Percentiles rank a stretch among this genome's conserved stretches.
These are phyloP conservation scores for Anisodus acutangulus DNA, from an alignment of 257 asterid species.

Conservation along the genomic window DNA sequence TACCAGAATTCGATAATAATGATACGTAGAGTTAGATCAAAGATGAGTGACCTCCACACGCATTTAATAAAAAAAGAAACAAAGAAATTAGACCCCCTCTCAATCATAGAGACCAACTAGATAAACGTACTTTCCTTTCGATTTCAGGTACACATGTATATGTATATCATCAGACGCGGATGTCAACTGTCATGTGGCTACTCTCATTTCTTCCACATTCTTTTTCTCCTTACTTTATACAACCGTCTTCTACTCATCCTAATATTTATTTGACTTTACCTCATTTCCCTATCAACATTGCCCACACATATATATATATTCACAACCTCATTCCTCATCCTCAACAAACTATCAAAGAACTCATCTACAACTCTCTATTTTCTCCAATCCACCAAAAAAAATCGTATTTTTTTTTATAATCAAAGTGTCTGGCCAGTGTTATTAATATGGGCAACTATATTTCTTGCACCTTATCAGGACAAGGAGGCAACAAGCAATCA, in stretches of 20 bases:
- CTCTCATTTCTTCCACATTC: background rate
- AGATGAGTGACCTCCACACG: background rate
- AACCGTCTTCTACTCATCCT: slow-evolving; percentile 8
- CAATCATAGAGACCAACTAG: slow-evolving; percentile 35
- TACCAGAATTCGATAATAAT: background rate
- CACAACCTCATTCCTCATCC: background rate
- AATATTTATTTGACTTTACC: background rate
- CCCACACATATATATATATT: background rate
- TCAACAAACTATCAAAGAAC: background rate
- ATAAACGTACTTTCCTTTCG: slow-evolving; percentile 35
- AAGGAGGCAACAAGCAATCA: slow-evolving; percentile 41
- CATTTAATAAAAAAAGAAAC: background rate
- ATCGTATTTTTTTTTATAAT: background rate
- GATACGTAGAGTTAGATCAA: background rate
- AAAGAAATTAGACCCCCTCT: background rate
- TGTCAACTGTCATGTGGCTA: slow-evolving; percentile 24
- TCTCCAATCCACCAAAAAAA: background rate
- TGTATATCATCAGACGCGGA: slow-evolving; percentile 25
- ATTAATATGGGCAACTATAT: slow-evolving; percentile 60
- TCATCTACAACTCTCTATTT: background rate
- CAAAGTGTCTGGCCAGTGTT: background rate
- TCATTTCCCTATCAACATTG: background rate
- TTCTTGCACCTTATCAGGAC: slow-evolving; percentile 54
- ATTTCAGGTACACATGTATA: slow-evolving; percentile 34
- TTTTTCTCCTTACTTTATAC: background rate